Evolutionary conservation across 2,329 filamentous ascomycete genomes (phyloP).

Genomic region (Penicillium occitanis): DNA sequence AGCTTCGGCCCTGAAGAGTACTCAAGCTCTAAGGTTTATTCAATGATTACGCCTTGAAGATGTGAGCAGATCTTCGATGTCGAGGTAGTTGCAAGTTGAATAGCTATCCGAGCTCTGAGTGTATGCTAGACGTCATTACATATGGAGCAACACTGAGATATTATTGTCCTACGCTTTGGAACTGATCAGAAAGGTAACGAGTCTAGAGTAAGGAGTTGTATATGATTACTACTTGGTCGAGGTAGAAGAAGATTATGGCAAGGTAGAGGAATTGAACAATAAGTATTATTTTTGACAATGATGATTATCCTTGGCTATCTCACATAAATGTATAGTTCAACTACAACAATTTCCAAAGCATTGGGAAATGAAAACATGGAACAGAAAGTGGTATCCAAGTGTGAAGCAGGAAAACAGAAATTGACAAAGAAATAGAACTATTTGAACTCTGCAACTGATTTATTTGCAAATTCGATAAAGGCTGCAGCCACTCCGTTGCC

Average conservation of each 20-base stretch:
- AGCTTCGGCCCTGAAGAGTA: neutral
- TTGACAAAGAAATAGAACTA: neutral
- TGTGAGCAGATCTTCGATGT: neutral
- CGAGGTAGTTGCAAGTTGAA: neutral
- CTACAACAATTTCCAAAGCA: neutral
- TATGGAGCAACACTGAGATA: neutral
- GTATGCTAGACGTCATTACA: neutral
- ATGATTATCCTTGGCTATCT: neutral
- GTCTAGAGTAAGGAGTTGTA: neutral
- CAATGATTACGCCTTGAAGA: neutral
- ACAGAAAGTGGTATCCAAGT: neutral
- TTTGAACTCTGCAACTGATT: neutral
- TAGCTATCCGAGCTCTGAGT: neutral
- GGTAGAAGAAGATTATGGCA: neutral
- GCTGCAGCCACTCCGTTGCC: conserved; percentile 24
- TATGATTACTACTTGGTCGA: neutral
- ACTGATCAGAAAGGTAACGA: neutral
- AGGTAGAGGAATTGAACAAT: neutral
- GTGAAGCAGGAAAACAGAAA: neutral
- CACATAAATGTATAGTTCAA: neutral
- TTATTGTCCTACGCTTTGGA: neutral
- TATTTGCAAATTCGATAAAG: conserved; percentile 23
- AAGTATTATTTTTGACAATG: neutral
- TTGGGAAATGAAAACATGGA: neutral
- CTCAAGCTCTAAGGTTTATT: neutral